These are phyloP conservation scores for Conticribra weissflogii DNA, from an alignment of 108 stramenopile species.

Conservation along the genomic window DNA sequence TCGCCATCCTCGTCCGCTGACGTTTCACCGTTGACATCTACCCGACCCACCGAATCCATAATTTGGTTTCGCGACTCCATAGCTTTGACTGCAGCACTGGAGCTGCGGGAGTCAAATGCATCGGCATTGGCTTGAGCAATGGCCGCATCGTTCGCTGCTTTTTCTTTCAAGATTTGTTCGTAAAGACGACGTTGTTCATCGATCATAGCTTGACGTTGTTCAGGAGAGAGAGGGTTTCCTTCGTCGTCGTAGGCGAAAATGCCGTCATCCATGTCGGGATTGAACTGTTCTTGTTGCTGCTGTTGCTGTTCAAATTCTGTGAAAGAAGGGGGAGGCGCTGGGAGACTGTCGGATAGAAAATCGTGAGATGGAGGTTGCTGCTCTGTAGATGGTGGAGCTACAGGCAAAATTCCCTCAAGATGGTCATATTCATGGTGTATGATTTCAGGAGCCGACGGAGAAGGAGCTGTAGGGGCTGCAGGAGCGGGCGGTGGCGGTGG, in stretches of 20 bases:
- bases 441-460: conserved; percentile 19
- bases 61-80: conserved; percentile 3
- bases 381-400: conserved; percentile 48
- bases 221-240: conserved; percentile 44
- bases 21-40: conserved; percentile 32
- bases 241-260: conserved; percentile 56
- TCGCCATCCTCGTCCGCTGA: conserved; percentile 7
- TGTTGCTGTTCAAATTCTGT: conserved; percentile 53
- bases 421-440: conserved; percentile 10
- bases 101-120: conserved; percentile 41
- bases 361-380: conserved; percentile 25
- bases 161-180: conserved; percentile 70
- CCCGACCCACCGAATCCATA: conserved; percentile 35
- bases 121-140: conserved; percentile 42
- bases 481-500: not conserved
- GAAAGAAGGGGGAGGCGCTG: conserved; percentile 70
- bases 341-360: conserved; percentile 9
- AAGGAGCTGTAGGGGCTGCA: conserved; percentile 9
- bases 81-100: conserved; percentile 14
- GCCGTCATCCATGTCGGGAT: conserved; percentile 22
- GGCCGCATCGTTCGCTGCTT: conserved; percentile 54
- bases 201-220: conserved; percentile 66
- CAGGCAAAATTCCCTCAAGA: conserved; percentile 30
- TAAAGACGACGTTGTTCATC: conserved; percentile 79
- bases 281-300: conserved; percentile 30